These are phyloP conservation scores for Trebouxia sp. DNA, from an alignment of 139 green algal species.

Conservation along the genomic window DNA sequence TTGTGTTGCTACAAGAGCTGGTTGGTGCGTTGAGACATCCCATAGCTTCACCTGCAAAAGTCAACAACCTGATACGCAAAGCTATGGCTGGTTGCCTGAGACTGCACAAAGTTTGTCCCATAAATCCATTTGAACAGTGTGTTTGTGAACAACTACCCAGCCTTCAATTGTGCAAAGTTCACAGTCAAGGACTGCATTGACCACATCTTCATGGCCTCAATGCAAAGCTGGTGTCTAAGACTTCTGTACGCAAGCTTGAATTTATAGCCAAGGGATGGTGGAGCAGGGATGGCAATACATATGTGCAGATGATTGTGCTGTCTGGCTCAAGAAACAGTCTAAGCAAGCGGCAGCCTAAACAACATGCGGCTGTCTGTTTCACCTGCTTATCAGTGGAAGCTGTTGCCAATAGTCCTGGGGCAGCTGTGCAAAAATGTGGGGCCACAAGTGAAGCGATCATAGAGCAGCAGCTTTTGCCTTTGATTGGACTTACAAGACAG, in stretches of 20 bases:
- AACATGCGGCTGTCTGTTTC: neutral
- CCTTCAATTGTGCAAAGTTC: no score
- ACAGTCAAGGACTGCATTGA: no score
- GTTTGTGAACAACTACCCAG: no score
- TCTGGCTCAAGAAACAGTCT: no score
- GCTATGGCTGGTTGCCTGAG: no score
- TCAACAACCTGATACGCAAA: no score
- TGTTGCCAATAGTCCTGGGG: slow-evolving; percentile 80
- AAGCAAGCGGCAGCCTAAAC: no score
- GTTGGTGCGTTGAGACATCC: slow-evolving; percentile 64
- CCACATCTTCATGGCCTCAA: no score
- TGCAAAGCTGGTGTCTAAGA: no score
- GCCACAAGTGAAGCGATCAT: slow-evolving; percentile 81
- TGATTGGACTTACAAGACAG: neutral
- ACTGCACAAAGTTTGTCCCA: no score
- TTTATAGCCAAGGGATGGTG: neutral
- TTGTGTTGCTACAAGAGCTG: slow-evolving; percentile 67
- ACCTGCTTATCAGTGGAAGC: slow-evolving; percentile 91
- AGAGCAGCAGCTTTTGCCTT: neutral
- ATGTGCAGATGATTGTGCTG: neutral
- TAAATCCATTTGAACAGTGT: no score
- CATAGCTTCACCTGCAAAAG: slow-evolving; percentile 93
- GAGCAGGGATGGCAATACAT: neutral
- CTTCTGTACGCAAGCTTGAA: neutral
- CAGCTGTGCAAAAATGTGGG: slow-evolving; percentile 68